These are phyloP conservation scores for Sisymbrium altissimum DNA, from an alignment of 345 rosid species.

Conservation along the genomic window DNA sequence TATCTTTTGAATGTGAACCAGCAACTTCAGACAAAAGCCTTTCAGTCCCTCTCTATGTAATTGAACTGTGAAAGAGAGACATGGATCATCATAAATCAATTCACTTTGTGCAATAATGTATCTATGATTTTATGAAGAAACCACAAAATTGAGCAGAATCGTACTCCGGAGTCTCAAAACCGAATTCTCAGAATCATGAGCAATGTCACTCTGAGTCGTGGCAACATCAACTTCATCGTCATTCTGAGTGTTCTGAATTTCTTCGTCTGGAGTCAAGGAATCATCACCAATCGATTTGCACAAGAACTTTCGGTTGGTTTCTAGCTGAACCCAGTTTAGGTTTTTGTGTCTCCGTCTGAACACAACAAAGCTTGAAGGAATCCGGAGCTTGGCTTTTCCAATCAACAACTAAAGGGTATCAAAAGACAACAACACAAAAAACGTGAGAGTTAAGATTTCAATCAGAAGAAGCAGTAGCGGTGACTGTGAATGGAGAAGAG, in stretches of 20 bases:
- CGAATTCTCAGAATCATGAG: constrained; percentile 23
- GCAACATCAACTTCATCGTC: constrained; percentile 18
- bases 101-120: neutral
- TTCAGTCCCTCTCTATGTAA: constrained; percentile 19
- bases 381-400: constrained; percentile 33
- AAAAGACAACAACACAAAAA: neutral
- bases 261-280: constrained; percentile 39
- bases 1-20: constrained; percentile 23
- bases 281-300: constrained; percentile 38
- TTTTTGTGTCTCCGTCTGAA: constrained; percentile 26
- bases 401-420: constrained; percentile 40
- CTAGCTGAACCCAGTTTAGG: constrained; percentile 19
- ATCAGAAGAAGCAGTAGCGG: neutral
- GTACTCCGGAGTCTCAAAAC: constrained; percentile 40
- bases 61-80: constrained; percentile 22
- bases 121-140: neutral
- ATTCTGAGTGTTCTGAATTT: constrained; percentile 19
- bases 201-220: constrained; percentile 1
- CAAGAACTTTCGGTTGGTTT: constrained; percentile 15
- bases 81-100: neutral
- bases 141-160: constrained; percentile 16
- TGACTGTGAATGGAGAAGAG: neutral
- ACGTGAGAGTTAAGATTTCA: neutral
- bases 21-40: constrained; percentile 25
- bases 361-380: constrained; percentile 32